phyloP scores from a whole-genome alignment of 148 eudicot species.

The Suaeda aralocaspica region DNA sequence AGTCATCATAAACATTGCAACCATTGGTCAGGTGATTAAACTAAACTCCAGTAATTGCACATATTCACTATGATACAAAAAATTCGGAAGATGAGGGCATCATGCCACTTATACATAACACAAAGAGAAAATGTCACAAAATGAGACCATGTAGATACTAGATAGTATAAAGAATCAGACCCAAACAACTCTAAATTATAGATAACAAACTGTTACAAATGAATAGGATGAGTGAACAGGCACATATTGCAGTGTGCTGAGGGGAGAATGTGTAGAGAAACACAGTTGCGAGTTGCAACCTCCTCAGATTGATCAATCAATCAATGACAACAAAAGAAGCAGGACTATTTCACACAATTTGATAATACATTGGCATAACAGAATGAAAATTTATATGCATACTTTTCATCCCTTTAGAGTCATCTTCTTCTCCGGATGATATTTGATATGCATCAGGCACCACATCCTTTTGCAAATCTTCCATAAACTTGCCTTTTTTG shows the following conservation, averaged over 20 bases:
- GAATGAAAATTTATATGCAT: conserved; percentile 23
- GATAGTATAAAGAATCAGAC: not conserved
- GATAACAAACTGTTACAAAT: not conserved
- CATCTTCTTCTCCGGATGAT: conserved; percentile 77
- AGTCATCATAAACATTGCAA: not conserved
- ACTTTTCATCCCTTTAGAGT: conserved; percentile 83
- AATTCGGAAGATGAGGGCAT: not conserved
- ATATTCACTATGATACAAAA: not conserved
- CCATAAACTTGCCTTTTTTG: conserved; percentile 29
- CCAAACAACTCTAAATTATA: not conserved
- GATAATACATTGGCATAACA: not conserved
- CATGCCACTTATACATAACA: not conserved
- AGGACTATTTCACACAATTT: not conserved
- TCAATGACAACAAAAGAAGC: conserved; percentile 8
- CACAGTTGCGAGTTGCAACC: not conserved
- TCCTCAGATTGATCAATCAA: not conserved
- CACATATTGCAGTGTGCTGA: not conserved
- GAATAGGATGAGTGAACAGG: not conserved
- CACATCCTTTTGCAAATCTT: conserved; percentile 28
- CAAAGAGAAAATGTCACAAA: not conserved
- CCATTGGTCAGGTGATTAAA: not conserved
- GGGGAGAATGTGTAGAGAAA: not conserved
- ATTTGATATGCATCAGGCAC: conserved; percentile 51
- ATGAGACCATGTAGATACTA: not conserved
- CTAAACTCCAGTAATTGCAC: not conserved